Evolutionary conservation across 345 rosid species (phyloP).

Genomic region (Aurinia saxatilis): DNA sequence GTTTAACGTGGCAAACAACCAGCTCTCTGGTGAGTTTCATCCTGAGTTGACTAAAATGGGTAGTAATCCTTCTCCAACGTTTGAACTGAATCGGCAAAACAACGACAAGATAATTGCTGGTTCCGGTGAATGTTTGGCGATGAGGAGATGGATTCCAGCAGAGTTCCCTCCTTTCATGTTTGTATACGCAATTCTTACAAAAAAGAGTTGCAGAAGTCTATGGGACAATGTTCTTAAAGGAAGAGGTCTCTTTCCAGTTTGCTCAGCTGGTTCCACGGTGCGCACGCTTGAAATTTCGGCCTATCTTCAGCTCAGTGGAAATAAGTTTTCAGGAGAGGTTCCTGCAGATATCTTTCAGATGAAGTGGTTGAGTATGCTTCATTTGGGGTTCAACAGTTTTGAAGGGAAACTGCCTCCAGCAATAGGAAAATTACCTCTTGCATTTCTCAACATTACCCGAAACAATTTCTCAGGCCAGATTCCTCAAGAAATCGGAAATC

Average conservation of each 20-base stretch:
- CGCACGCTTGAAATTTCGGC: conserved; percentile 49
- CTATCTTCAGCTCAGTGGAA: conserved; percentile 77
- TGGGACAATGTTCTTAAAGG: conserved; percentile 81
- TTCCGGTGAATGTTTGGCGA: conserved; percentile 67
- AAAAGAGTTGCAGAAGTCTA: conserved; percentile 61
- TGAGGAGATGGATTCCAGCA: conserved; percentile 95
- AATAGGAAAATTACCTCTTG: conserved; percentile 55
- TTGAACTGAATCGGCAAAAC: conserved; percentile 37
- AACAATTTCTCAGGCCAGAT: conserved; percentile 62
- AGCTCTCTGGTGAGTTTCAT: conserved; percentile 57
- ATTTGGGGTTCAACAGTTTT: conserved; percentile 59
- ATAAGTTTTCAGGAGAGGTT: conserved; percentile 53
- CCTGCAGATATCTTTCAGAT: conserved; percentile 57
- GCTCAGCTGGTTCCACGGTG: conserved; percentile 32
- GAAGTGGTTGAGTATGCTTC: conserved; percentile 57
- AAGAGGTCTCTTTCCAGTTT: conserved; percentile 53
- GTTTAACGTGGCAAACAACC: conserved; percentile 80
- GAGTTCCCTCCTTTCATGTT: conserved; percentile 86
- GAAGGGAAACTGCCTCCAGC: conserved; percentile 51
- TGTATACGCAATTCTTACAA: conserved; percentile 53
- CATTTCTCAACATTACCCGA: conserved; percentile 58
- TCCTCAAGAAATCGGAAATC: conserved; percentile 53
- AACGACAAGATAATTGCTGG: conserved; percentile 36
- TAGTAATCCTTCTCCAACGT: conserved; percentile 43
- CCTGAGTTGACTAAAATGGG: conserved; percentile 58